These are phyloP conservation scores for Saturnispora halmiae DNA, from an alignment of 805 yeast genomes.

Conservation along the genomic window DNA sequence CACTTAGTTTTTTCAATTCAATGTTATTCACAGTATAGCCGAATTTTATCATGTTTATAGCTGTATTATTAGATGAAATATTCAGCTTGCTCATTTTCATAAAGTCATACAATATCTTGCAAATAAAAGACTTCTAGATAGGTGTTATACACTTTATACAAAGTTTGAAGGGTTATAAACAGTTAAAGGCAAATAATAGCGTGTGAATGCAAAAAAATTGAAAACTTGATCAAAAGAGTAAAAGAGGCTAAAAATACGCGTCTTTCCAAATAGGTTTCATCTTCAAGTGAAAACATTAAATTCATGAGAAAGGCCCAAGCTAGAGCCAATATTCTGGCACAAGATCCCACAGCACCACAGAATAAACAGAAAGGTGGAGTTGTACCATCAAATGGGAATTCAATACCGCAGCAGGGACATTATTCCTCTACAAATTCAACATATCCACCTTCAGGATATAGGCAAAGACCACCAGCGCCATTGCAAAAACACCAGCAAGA, in stretches of 20 bases:
- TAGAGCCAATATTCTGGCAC: slow-evolving; percentile 20
- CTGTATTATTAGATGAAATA: neutral
- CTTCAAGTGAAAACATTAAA: neutral
- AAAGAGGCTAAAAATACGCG: neutral
- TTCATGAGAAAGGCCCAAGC: slow-evolving; percentile 19
- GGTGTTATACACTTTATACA: too few relatives aligned
- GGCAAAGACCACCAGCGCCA: neutral
- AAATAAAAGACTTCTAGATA: too few relatives aligned
- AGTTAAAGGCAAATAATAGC: too few relatives aligned
- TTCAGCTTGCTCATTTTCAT: neutral
- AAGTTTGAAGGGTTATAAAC: too few relatives aligned
- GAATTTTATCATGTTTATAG: neutral
- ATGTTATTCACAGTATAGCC: neutral
- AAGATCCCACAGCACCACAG: slow-evolving; percentile 12
- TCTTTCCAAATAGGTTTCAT: neutral
- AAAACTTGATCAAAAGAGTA: neutral
- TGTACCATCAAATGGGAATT: neutral
- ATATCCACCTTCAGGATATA: neutral
- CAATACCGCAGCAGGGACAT: neutral
- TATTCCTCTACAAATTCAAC: neutral
- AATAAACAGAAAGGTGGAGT: neutral
- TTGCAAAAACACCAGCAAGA: neutral
- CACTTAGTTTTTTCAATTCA: neutral
- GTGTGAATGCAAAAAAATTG: neutral
- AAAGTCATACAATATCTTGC: too few relatives aligned